Evolutionary conservation across 2,329 filamentous ascomycete species (phyloP).

Genomic region (Microdochium bolleyi): DNA sequence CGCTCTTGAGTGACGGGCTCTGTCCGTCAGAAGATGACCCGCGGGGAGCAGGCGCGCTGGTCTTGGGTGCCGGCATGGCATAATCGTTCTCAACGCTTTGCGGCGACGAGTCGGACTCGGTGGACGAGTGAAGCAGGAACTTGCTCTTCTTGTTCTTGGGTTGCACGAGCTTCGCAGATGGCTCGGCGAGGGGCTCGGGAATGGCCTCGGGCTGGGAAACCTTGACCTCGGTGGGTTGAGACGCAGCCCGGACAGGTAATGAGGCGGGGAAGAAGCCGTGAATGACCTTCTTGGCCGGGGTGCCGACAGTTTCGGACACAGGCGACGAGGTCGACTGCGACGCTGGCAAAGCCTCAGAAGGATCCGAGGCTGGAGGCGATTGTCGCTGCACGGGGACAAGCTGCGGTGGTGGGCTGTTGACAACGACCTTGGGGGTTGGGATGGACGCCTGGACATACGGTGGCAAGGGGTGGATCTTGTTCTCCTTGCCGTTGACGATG

Average conservation of each 20-base stretch:
- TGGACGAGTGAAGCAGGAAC: slow-evolving; percentile 72
- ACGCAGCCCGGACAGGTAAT: background rate
- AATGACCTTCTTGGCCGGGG: slow-evolving; percentile 54
- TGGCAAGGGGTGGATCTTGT: slow-evolving; percentile 48
- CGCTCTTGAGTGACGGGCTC: slow-evolving; percentile 53
- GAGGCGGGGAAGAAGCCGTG: slow-evolving; percentile 71
- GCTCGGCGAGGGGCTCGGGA: slow-evolving; percentile 50
- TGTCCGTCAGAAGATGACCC: background rate
- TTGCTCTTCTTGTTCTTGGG: slow-evolving; percentile 52
- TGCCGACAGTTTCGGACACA: slow-evolving; percentile 28
- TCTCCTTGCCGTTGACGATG: slow-evolving; percentile 82
- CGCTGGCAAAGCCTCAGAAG: slow-evolving; percentile 22
- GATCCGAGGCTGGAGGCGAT: slow-evolving; percentile 19
- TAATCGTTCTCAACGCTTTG: slow-evolving; percentile 37
- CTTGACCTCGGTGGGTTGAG: slow-evolving; percentile 28
- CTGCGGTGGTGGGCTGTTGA: background rate
- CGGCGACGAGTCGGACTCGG: slow-evolving; percentile 70
- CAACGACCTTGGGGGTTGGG: slow-evolving; percentile 30
- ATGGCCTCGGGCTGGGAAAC: slow-evolving; percentile 46
- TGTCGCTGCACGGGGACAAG: background rate
- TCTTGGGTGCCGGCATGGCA: slow-evolving; percentile 18
- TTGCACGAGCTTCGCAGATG: slow-evolving; percentile 58
- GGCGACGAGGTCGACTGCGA: slow-evolving; percentile 37
- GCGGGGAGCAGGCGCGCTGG: background rate
- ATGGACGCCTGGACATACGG: slow-evolving; percentile 23